Conservation (phyloP, 163 green algal species). For the Prototheca cutis region DNA sequence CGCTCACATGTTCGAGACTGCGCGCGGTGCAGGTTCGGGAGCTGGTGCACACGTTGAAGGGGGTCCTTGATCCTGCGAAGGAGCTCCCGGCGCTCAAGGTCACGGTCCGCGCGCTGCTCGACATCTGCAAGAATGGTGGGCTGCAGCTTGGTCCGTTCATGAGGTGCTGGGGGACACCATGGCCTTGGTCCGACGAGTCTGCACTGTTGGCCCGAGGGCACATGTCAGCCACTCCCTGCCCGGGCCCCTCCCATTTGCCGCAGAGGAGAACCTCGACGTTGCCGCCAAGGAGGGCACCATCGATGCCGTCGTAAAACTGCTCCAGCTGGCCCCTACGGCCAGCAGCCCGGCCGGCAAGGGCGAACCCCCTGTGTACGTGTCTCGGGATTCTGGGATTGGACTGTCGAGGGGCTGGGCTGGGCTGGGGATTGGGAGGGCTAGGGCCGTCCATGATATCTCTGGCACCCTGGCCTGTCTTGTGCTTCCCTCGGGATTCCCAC, state of each 20-base stretch:
- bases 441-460: too few species aligned
- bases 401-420: too few species aligned
- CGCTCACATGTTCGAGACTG: too few species aligned
- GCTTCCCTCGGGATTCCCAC: too few species aligned
- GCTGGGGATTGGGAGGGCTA: too few species aligned
- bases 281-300: slow-evolving; percentile 58
- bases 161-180: too few species aligned
- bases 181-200: too few species aligned
- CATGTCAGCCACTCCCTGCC: neutral
- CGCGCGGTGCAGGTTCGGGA: neutral
- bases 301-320: slow-evolving; percentile 56
- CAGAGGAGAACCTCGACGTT: slow-evolving; percentile 71
- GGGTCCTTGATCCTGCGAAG: slow-evolving; percentile 4
- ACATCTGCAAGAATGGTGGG: slow-evolving; percentile 31
- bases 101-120: slow-evolving; percentile 14
- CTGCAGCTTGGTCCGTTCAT: too few species aligned
- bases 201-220: too few species aligned
- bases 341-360: slow-evolving; percentile 1
- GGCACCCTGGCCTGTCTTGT: too few species aligned
- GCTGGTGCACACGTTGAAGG: neutral
- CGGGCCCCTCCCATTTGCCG: neutral
- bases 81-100: slow-evolving; percentile 11
- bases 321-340: slow-evolving; percentile 34
- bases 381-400: too few species aligned
- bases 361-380: neutral